These are phyloP conservation scores for Parafenestella ontariensis DNA, from an alignment of 2,329 filamentous ascomycete genomes.

Conservation along the genomic window DNA sequence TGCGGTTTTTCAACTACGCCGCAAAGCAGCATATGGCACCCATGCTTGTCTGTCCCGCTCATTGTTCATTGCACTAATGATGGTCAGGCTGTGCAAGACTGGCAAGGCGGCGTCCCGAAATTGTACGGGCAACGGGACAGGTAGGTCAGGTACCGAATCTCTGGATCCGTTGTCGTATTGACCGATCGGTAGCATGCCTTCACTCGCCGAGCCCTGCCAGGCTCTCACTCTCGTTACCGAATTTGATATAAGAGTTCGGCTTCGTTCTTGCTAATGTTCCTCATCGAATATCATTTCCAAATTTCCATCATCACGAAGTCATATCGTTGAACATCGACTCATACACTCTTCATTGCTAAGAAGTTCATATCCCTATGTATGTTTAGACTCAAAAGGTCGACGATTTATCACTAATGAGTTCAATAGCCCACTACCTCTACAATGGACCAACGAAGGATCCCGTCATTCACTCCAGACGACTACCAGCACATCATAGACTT, in stretches of 20 bases:
- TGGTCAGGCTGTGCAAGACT: constrained; percentile 16
- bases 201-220: constrained; percentile 1
- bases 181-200: constrained; percentile 20
- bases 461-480: constrained; percentile 13
- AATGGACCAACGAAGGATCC: constrained; percentile 16
- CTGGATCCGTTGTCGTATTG: constrained; percentile 17
- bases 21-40: constrained; percentile 12
- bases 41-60: constrained; percentile 22
- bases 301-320: background rate
- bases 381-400: background rate
- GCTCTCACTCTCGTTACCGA: constrained; percentile 6
- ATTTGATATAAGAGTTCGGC: constrained; percentile 14
- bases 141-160: constrained; percentile 24
- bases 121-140: constrained; percentile 8
- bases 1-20: constrained; percentile 18
- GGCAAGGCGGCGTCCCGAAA: constrained; percentile 12
- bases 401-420: constrained; percentile 1
- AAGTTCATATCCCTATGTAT: constrained; percentile 4
- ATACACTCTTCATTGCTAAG: background rate
- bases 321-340: background rate
- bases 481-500: constrained; percentile 14
- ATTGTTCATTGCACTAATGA: constrained; percentile 24
- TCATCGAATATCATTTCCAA: background rate
- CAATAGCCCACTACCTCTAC: constrained; percentile 2
- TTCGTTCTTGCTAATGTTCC: background rate